phyloP scores from a whole-genome alignment of 768 basidiomycete species.

The Pholiota microspora region DNA sequence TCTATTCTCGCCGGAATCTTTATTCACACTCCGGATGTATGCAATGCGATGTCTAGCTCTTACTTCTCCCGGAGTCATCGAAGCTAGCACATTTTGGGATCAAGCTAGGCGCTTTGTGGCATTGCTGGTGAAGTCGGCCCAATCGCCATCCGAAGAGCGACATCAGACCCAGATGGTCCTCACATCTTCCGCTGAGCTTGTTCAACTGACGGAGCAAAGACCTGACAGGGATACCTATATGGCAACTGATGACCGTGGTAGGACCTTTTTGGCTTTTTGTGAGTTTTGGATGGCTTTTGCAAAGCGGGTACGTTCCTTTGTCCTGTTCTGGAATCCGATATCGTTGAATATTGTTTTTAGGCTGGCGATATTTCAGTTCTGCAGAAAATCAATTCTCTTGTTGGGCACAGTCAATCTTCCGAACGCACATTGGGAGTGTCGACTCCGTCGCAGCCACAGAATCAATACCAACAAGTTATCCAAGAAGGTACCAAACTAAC shows the following conservation, averaged over 20 bases:
- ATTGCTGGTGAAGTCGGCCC: constrained; percentile 38
- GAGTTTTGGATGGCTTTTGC: constrained; percentile 74
- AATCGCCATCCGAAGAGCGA: constrained; percentile 26
- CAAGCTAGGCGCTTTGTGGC: constrained; percentile 53
- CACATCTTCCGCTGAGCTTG: constrained; percentile 39
- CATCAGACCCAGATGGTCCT: constrained; percentile 38
- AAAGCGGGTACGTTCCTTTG: constrained; percentile 43
- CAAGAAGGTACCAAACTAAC: constrained; percentile 37
- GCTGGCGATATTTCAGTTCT: constrained; percentile 44
- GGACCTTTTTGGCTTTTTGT: constrained; percentile 59
- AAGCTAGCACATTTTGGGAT: constrained; percentile 66
- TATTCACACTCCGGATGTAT: constrained; percentile 40
- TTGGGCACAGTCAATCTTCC: constrained; percentile 26
- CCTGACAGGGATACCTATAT: constrained; percentile 38
- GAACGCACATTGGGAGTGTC: background rate
- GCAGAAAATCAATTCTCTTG: constrained; percentile 44
- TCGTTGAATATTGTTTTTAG: constrained; percentile 25
- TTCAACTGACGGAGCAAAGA: constrained; percentile 37
- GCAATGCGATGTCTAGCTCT: constrained; percentile 43
- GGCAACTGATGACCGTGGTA: constrained; percentile 31
- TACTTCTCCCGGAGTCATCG: constrained; percentile 45
- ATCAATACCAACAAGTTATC: constrained; percentile 14
- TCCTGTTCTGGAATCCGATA: background rate
- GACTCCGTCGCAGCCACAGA: background rate
- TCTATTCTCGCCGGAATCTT: constrained; percentile 18